Conservation (phyloP, 2,329 filamentous ascomycete species). For the Teratosphaeria gauchensis region DNA sequence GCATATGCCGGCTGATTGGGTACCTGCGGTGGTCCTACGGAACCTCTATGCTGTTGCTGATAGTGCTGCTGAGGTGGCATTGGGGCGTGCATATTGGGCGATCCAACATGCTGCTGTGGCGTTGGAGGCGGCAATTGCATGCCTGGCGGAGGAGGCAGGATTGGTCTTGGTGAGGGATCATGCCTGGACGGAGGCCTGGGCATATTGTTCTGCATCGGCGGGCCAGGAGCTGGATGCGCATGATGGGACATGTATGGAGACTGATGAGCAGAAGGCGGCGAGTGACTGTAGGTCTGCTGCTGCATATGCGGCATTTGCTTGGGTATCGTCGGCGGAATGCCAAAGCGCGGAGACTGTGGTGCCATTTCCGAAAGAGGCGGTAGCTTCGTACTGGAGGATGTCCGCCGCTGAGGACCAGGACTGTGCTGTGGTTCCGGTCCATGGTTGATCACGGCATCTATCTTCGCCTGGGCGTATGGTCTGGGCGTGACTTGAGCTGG, state of each 20-base stretch:
- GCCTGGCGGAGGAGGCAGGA: conserved; percentile 28
- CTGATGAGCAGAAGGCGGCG: conserved; percentile 26
- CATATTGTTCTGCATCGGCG: conserved; percentile 23
- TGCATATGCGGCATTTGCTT: conserved; percentile 18
- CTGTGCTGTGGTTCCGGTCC: conserved; percentile 25
- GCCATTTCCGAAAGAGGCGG: conserved; percentile 28
- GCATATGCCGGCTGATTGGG: conserved; percentile 6
- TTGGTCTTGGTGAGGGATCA: conserved; percentile 23
- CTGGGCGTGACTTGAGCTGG: conserved; percentile 10
- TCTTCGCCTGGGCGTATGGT: conserved; percentile 23
- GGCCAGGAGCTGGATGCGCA: conserved; percentile 20
- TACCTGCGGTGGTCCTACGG: conserved; percentile 12
- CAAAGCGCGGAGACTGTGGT: conserved; percentile 23
- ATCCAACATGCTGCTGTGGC: conserved; percentile 20
- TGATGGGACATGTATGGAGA: conserved; percentile 27
- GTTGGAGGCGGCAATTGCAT: conserved; percentile 23
- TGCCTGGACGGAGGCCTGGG: conserved; percentile 20
- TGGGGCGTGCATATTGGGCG: conserved; percentile 20
- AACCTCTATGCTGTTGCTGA: conserved; percentile 14
- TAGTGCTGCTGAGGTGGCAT: conserved; percentile 24
- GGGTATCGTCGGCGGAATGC: conserved; percentile 16
- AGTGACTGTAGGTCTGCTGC: conserved; percentile 21
- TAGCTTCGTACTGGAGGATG: conserved; percentile 23
- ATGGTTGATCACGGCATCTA: conserved; percentile 29
- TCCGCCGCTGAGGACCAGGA: conserved; percentile 14